Evolutionary conservation across 371 early-diverging fungal species (phyloP).

Genomic region (Lichtheimia ramosa): DNA sequence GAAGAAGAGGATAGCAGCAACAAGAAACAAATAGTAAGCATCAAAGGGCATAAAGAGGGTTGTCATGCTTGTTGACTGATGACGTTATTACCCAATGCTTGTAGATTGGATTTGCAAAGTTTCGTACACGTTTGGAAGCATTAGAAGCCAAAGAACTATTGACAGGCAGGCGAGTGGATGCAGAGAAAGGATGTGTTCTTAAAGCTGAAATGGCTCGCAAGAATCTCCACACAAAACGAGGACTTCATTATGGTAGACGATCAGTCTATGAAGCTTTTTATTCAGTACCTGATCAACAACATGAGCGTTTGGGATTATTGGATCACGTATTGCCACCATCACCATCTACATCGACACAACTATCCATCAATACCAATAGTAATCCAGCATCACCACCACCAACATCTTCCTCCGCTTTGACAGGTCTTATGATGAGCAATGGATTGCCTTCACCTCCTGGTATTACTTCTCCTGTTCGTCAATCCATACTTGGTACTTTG

Average conservation of each 20-base stretch:
- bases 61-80: neutral
- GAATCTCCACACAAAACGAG: slow-evolving; percentile 42
- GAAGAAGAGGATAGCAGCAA: slow-evolving; percentile 42
- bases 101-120: slow-evolving; percentile 92
- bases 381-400: neutral
- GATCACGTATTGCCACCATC: slow-evolving; percentile 24
- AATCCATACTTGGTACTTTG: slow-evolving; percentile 17
- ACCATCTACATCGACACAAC: neutral
- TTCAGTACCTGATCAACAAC: slow-evolving; percentile 50
- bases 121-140: slow-evolving; percentile 80
- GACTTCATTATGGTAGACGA: slow-evolving; percentile 9
- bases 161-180: slow-evolving; percentile 85
- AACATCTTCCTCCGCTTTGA: neutral
- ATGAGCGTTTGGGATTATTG: slow-evolving; percentile 33
- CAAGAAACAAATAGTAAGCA: slow-evolving; percentile 18
- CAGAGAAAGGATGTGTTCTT: slow-evolving; percentile 49
- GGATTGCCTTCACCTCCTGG: slow-evolving; percentile 1
- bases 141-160: slow-evolving; percentile 81
- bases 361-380: neutral
- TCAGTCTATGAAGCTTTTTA: slow-evolving; percentile 54
- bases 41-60: neutral
- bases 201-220: slow-evolving; percentile 50
- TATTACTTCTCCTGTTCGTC: slow-evolving; percentile 13
- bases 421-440: neutral
- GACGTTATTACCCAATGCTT: neutral